Evolutionary conservation across 2,329 filamentous ascomycete genomes (phyloP).

Genomic region (Penicillium sp.): DNA sequence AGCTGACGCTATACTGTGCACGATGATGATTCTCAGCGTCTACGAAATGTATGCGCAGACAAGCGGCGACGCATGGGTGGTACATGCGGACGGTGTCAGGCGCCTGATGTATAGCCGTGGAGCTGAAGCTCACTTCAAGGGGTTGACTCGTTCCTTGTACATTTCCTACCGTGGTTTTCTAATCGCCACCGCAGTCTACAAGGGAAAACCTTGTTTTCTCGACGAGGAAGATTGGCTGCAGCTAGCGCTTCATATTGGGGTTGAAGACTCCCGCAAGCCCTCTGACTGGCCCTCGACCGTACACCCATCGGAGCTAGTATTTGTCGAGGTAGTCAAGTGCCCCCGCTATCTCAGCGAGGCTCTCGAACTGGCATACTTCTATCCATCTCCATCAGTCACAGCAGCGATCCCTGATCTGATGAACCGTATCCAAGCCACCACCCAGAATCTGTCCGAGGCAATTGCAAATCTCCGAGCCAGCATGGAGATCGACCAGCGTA

Average conservation of each 20-base stretch:
- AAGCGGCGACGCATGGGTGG: constrained; percentile 40
- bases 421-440: constrained; percentile 2
- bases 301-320: constrained; percentile 19
- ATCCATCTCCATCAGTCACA: constrained; percentile 4
- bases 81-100: constrained; percentile 43
- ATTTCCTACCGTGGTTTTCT: constrained; percentile 45
- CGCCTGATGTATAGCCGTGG: constrained; percentile 43
- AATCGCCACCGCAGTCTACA: constrained; percentile 39
- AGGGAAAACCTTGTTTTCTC: constrained; percentile 42
- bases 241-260: constrained; percentile 29
- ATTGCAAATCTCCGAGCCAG: constrained; percentile 1
- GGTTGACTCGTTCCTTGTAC: constrained; percentile 42
- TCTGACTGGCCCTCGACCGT: constrained; percentile 13
- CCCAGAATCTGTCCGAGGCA: neutral
- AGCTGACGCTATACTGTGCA: constrained; percentile 38
- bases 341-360: constrained; percentile 34
- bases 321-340: constrained; percentile 36
- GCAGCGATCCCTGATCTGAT: constrained; percentile 12
- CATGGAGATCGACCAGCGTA: constrained; percentile 6
- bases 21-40: constrained; percentile 45
- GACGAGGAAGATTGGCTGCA: constrained; percentile 39
- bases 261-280: constrained; percentile 27
- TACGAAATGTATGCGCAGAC: constrained; percentile 48
- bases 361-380: constrained; percentile 6
- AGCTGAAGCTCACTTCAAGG: constrained; percentile 32